Base-by-base conservation (phyloP, 1,284 basidiomycete species). In the Puccinia brachypodii region DNA sequence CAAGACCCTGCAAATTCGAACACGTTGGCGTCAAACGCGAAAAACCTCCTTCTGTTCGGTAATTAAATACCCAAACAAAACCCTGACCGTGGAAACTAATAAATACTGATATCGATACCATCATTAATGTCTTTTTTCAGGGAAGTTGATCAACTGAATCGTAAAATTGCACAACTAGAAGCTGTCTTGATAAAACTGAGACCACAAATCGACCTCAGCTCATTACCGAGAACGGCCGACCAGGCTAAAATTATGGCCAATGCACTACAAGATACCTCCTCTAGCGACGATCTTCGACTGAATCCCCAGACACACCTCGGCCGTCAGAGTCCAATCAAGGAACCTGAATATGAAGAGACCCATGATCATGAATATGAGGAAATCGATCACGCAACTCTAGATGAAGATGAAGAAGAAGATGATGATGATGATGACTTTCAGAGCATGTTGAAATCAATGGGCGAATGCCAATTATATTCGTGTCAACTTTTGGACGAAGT, bases 1-100 rank as follows among this genome's bases (percentile, higher is more conserved):
- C 78, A 31, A 44, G 78, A 25, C 19, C n/a, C 33, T 81, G 78
- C 25, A 81, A 71, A 33, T 81, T 81, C 44, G 69, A 81, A 60
- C 38, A 81, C 25, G 68, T 71, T 38, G 78, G 78, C 19, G 40
- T 66, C 71, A 60, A 74, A 40, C 68, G 78, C 16, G 69, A 73
- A 53, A 73, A 44, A 36, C 78, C 78, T 44, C 78, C 78, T 19
- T 73, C 69, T 8, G 36, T 62, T 36, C 68, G 56, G 78, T 81
- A n/a, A 60, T 38, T 69, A 8, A 9, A 33, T 13, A 25, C 2
- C 28, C 22, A 16, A 60, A 31, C 8, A 25, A 14, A 25, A 58
- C 28, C 4, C 28, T 25, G 4, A 22, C n/a, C 11, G 56, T 56
- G 13, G 6, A 42, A 42, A 42, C 58, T 11, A n/a, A 53, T 9